Conservation (phyloP, 352 stramenopile species). For the Phytopythium chamaehyphon region DNA sequence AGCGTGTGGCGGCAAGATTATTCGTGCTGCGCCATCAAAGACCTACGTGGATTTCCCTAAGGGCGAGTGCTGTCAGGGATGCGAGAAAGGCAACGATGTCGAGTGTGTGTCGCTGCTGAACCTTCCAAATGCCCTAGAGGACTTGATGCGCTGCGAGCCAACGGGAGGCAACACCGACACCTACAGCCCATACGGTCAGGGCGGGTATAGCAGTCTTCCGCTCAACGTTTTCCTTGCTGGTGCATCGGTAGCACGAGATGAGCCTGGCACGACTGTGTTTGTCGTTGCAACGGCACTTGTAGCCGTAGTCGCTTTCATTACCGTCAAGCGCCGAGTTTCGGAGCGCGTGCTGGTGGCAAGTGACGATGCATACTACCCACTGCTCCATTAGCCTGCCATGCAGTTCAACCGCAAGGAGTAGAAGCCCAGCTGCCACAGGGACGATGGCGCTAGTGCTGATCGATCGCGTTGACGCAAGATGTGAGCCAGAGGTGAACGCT, state of each 20-base stretch:
- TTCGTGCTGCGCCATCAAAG: slow-evolving; percentile 15
- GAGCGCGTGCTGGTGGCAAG: slow-evolving; percentile 10
- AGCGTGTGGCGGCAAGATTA: slow-evolving; percentile 25
- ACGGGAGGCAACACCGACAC: slow-evolving; percentile 1
- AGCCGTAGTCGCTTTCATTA: slow-evolving; percentile 46
- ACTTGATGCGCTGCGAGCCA: slow-evolving; percentile 60
- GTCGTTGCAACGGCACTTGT: slow-evolving; percentile 36
- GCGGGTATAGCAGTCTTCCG: slow-evolving; percentile 4
- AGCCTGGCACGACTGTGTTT: slow-evolving; percentile 25
- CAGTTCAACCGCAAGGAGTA: too few species aligned
- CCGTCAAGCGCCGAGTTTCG: slow-evolving; percentile 26
- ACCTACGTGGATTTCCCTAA: slow-evolving; percentile 25
- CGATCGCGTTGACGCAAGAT: too few species aligned
- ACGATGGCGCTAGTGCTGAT: too few species aligned
- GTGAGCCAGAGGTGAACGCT: too few species aligned
- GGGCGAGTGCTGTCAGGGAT: slow-evolving; percentile 47
- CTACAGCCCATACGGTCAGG: slow-evolving; percentile 23
- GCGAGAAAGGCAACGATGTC: slow-evolving; percentile 16
- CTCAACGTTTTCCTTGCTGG: slow-evolving; percentile 1
- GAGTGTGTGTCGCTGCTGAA: slow-evolving; percentile 40
- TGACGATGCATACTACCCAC: slow-evolving; percentile 59
- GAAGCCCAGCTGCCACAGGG: too few species aligned
- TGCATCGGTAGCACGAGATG: slow-evolving; percentile 19
- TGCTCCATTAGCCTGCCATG: slow-evolving; percentile 34
- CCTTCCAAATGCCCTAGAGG: slow-evolving; percentile 26